These are phyloP conservation scores for Cystobasidium ongulense DNA, from an alignment of 768 basidiomycete species.

Conservation along the genomic window DNA sequence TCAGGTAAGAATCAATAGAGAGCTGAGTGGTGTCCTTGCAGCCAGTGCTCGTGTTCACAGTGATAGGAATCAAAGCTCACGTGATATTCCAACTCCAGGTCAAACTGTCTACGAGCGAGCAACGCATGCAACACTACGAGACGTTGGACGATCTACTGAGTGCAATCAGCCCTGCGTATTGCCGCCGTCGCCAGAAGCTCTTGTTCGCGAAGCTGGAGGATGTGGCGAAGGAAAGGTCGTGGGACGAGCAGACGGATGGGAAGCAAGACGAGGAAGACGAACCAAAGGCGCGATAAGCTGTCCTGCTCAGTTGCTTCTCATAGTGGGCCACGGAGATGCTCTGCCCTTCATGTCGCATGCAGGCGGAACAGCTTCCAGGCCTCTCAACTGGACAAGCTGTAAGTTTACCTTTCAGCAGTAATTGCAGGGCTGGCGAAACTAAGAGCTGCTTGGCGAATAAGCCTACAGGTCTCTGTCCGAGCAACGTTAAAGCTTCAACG, in stretches of 20 bases:
- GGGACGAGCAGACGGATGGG: neutral
- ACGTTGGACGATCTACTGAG: slow-evolving; percentile 20
- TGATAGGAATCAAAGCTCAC: neutral
- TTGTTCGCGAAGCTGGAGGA: slow-evolving; percentile 27
- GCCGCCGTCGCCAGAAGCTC: slow-evolving; percentile 5
- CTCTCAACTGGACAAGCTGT: too few species aligned
- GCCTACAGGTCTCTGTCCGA: too few species aligned
- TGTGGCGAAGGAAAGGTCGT: slow-evolving; percentile 5
- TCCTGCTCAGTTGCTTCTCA: too few species aligned
- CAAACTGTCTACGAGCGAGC: too few species aligned
- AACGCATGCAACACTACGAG: neutral
- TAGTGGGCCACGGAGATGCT: too few species aligned
- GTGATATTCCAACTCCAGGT: neutral
- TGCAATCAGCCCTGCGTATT: slow-evolving; percentile 11
- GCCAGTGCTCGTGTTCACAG: neutral
- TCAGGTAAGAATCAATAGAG: neutral
- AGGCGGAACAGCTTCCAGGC: too few species aligned
- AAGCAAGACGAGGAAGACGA: neutral
- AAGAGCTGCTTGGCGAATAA: too few species aligned
- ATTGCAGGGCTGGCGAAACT: too few species aligned
- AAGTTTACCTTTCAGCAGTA: too few species aligned
- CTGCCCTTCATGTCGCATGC: too few species aligned
- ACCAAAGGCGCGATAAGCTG: too few species aligned
- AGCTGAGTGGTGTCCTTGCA: neutral
- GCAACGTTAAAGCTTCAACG: too few species aligned